Evolutionary conservation across 2,329 filamentous ascomycete genomes (phyloP), one percentile per base, ranked within the genome.

Genomic region (Graphiopsis chlorocephala): DNA sequence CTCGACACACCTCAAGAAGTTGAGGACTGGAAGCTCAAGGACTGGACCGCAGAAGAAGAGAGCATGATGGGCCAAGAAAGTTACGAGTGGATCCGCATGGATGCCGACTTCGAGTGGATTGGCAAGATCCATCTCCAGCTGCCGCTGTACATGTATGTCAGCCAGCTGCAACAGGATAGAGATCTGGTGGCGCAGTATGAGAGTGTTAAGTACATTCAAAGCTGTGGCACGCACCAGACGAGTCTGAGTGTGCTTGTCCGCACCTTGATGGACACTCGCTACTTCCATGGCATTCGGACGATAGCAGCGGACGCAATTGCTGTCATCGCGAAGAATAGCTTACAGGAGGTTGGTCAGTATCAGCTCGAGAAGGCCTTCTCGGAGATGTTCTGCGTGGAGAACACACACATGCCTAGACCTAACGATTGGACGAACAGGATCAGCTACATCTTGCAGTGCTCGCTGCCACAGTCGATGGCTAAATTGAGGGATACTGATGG

Each of bases 91-190:
- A 96, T 99, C 71, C 90, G 95, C 23, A 91, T 98, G 79, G 95
- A 99, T 77, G 93, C 94, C 17, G 96, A 99, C 78, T 98, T 98
- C 70, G 95, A 99, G 76, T 99, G 95, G 95, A 89, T 97, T 65
- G 95, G 91, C 78, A 89, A 89, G 70, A 91, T 96, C 77, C 88
- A 90, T 66, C 80, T 90, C 57, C 89, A 89, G 68, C 92, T 97
- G 84, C 92, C 92, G 53, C 87, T 92, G 4, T 98, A 98, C 82
- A 99, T 99, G 96, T 97, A 95, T 75, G 88, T 97, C 65, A 97
- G 95, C 25, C 95, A 99, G 77, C 83, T 99, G 67, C 95, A 99
- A 76, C 95, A 99, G 77, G 95, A 99, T 78, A 86, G 94, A 71
- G 96, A 99, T 76, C 92, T 99, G 65, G 92, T 97, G 68, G 96